A percentile compares a stretch with the other conserved stretches of the same genome.
Conservation (phyloP, 2,329 filamentous ascomycete species). For the Harringtonia aguacate region DNA sequence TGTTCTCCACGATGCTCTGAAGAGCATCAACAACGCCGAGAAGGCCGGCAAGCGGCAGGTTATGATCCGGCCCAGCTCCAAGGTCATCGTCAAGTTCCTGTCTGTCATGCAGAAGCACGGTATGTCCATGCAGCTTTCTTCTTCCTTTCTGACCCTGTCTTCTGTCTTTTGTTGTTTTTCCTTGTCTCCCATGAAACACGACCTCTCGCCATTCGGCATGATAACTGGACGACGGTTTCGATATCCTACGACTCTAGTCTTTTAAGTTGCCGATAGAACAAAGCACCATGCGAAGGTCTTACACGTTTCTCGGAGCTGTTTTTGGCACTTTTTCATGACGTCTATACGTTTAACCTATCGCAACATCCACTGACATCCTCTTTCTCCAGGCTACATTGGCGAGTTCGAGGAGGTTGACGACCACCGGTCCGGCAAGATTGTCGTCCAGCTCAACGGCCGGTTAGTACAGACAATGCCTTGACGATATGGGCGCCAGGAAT, state of each 20-base stretch:
- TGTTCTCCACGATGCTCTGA: slow-evolving; percentile 98
- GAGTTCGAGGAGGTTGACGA: slow-evolving; percentile 99
- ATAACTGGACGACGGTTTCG: slow-evolving; percentile 99
- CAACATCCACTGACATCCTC: slow-evolving; percentile 49
- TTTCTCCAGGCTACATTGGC: slow-evolving; percentile 78
- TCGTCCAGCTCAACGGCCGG: slow-evolving; percentile 98
- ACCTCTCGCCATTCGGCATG: slow-evolving; percentile 65
- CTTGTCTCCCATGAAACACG: not conserved
- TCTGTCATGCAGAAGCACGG: slow-evolving; percentile 99
- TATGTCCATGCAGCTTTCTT: slow-evolving; percentile 43
- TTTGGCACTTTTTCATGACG: slow-evolving; percentile 46
- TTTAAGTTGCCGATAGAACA: slow-evolving; percentile 99
- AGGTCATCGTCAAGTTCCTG: slow-evolving; percentile 99
- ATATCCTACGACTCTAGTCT: slow-evolving; percentile 80
- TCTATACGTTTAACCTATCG: slow-evolving; percentile 87
- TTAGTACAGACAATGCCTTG: slow-evolving; percentile 11
- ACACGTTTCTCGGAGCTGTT: slow-evolving; percentile 72
- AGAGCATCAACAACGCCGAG: slow-evolving; percentile 99
- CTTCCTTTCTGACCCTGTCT: not conserved
- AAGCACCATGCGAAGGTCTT: slow-evolving; percentile 72
- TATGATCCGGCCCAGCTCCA: slow-evolving; percentile 93
- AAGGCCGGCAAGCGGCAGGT: slow-evolving; percentile 99
- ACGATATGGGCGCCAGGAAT: not conserved
- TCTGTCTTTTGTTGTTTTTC: not conserved
- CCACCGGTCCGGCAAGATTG: slow-evolving; percentile 99